Evolutionary conservation across 192 early-diverging fungal genomes (phyloP).

Genomic region (Spizellomyces sp.): DNA sequence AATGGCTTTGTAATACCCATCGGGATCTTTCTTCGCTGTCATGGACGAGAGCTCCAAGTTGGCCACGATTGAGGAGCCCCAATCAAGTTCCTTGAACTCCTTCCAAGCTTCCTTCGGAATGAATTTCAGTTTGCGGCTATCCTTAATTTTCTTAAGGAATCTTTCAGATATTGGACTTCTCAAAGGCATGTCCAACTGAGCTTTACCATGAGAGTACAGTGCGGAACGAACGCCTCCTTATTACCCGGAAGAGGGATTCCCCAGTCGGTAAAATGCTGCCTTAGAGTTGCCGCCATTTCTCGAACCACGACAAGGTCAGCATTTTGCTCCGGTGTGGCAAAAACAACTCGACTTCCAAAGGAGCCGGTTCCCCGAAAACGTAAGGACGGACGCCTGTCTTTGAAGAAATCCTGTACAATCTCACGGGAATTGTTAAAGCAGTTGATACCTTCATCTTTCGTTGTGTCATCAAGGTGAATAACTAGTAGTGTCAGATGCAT

Average conservation of each 20-base stretch:
- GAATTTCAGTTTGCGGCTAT: neutral
- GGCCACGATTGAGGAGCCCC: conserved; percentile 4
- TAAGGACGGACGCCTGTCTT: neutral
- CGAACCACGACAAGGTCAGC: neutral
- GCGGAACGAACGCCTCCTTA: neutral
- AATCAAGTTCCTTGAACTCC: neutral
- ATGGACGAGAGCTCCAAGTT: conserved; percentile 10
- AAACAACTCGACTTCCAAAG: conserved; percentile 8
- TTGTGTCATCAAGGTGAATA: neutral
- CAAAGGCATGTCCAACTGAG: too few species aligned
- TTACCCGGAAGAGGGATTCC: conserved; percentile 5
- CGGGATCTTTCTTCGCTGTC: conserved; percentile 1
- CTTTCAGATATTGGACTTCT: too few species aligned
- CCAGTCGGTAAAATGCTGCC: neutral
- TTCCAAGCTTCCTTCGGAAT: neutral
- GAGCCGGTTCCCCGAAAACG: neutral
- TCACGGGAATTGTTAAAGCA: neutral
- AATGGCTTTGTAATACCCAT: conserved; percentile 9
- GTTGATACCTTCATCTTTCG: neutral
- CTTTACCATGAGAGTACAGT: conserved; percentile 14
- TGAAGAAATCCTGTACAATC: neutral
- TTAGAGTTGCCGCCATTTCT: neutral
- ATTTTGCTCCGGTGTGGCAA: neutral
- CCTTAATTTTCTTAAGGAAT: neutral
- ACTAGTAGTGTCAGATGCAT: conserved; percentile 9